Conservation (phyloP, 164 flowering plant species). For the Vitis rupestris region DNA sequence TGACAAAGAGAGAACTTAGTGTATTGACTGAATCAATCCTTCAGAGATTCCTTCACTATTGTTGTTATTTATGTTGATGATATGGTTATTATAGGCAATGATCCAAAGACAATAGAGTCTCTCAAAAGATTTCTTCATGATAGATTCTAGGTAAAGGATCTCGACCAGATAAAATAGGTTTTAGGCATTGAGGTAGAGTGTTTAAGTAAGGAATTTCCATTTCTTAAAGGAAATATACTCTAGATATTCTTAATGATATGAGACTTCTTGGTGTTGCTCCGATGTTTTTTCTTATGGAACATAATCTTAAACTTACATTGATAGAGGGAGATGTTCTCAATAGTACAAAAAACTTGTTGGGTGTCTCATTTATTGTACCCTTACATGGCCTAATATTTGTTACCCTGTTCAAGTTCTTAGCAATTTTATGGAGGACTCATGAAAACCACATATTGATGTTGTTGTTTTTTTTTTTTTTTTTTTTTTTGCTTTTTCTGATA, state of each 20-base stretch:
- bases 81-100: neutral
- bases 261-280: neutral
- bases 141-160: neutral
- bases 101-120: neutral
- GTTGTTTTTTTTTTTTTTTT: neutral
- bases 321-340: neutral
- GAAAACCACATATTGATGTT: neutral
- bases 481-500: neutral
- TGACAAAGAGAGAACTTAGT: too few species aligned
- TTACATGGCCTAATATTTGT: neutral
- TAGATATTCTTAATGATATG: neutral
- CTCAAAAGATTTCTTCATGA: neutral
- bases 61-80: too few species aligned
- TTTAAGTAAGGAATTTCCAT: neutral
- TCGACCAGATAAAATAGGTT: neutral
- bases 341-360: neutral
- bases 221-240: neutral
- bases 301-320: neutral
- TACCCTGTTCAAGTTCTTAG: neutral
- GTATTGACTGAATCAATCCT: too few species aligned
- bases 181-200: slow-evolving; percentile 3
- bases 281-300: neutral
- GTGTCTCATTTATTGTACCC: neutral
- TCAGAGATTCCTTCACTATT: too few species aligned
- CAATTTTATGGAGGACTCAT: neutral